phyloP scores from a whole-genome alignment of 2,329 filamentous ascomycete species.

The Aciculosporium take region DNA sequence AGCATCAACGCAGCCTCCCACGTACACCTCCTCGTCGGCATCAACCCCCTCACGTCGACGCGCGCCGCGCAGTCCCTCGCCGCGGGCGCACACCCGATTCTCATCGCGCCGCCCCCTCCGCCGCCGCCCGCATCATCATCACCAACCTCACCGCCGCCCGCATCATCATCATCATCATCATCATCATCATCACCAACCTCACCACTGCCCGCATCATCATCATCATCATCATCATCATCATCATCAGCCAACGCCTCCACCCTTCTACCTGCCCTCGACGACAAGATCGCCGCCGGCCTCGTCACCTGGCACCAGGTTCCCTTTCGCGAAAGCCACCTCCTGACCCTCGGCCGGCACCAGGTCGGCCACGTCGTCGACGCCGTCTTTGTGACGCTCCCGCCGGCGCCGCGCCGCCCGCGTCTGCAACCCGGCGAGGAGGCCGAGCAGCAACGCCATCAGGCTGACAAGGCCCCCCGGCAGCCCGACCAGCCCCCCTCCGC shows the following conservation, averaged over 20 bases:
- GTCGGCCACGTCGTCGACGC: slow-evolving; percentile 71
- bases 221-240: slow-evolving; percentile 33
- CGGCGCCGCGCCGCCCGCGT: slow-evolving; percentile 31
- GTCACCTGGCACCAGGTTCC: slow-evolving; percentile 50
- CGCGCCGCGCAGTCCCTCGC: slow-evolving; percentile 67
- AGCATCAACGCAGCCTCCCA: slow-evolving; percentile 56
- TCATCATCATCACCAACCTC: slow-evolving; percentile 35
- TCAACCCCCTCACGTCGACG: slow-evolving; percentile 73
- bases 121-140: too few species aligned
- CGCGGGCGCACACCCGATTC: slow-evolving; percentile 65
- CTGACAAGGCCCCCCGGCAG: too few species aligned
- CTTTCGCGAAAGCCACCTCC: slow-evolving; percentile 60
- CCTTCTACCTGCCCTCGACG: slow-evolving; percentile 42
- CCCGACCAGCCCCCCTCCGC: too few species aligned
- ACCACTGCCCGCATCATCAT: slow-evolving; percentile 29
- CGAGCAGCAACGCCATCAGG: too few species aligned
- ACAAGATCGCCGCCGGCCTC: slow-evolving; percentile 50
- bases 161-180: slow-evolving; percentile 33
- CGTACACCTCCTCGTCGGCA: slow-evolving; percentile 74
- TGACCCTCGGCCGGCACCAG: slow-evolving; percentile 63
- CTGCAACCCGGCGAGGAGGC: slow-evolving; percentile 5
- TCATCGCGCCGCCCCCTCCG: slow-evolving; percentile 56
- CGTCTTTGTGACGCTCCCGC: slow-evolving; percentile 64
- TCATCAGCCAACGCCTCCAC: slow-evolving; percentile 28
- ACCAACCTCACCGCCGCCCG: too few species aligned